These are phyloP conservation scores for Wakefieldia striispora DNA, from an alignment of 768 basidiomycete species.

Conservation along the genomic window DNA sequence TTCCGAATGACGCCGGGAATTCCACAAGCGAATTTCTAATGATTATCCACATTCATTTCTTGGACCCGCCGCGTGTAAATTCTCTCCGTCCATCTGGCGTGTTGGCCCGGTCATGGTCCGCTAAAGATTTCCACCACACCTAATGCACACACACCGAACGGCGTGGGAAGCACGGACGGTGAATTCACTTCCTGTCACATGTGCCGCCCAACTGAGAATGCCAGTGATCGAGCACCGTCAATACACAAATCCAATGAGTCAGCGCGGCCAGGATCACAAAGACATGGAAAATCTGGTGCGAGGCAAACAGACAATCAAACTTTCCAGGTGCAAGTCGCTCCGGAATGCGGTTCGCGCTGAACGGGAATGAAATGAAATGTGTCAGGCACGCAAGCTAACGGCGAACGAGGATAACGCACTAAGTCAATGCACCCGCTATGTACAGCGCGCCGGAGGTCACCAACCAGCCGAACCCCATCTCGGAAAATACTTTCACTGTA, in stretches of 20 bases:
- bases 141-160: constrained; percentile 11
- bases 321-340: constrained; percentile 71
- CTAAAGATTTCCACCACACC: constrained; percentile 20
- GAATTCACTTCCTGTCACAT: constrained; percentile 24
- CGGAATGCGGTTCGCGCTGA: constrained; percentile 81
- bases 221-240: constrained; percentile 58
- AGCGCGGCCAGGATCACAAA: constrained; percentile 73
- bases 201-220: constrained; percentile 35
- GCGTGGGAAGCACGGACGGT: constrained; percentile 23
- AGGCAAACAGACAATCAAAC: constrained; percentile 77
- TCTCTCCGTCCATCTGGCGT: constrained; percentile 27
- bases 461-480: constrained; percentile 74
- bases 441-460: constrained; percentile 70
- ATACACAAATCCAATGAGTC: constrained; percentile 58
- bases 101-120: constrained; percentile 19
- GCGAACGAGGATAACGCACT: constrained; percentile 54
- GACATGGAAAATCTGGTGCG: constrained; percentile 89
- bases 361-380: constrained; percentile 34
- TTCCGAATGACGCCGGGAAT: constrained; percentile 18
- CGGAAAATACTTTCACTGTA: constrained; percentile 46
- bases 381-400: constrained; percentile 25
- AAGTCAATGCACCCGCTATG: constrained; percentile 75
- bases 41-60: constrained; percentile 30
- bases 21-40: constrained; percentile 26
- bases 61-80: constrained; percentile 27